phyloP scores from a whole-genome alignment of 192 early-diverging fungal species.

The Linnemannia hyalina region DNA sequence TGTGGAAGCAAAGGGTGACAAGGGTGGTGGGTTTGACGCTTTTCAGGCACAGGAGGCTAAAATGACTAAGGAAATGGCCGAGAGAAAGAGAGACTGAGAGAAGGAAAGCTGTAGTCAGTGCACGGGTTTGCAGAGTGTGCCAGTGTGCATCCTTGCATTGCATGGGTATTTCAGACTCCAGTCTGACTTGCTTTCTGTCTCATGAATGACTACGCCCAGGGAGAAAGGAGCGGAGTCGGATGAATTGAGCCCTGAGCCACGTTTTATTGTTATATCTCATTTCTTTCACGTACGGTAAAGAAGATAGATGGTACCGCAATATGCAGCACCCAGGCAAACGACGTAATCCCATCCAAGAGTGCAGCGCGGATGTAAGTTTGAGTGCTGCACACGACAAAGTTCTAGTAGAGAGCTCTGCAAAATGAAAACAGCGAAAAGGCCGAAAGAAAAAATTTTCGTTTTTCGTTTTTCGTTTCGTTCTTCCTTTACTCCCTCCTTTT shows the following conservation, averaged over 20 bases:
- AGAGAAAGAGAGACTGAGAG: no score
- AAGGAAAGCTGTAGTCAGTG: no score
- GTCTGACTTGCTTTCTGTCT: no score
- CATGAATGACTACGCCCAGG: neutral
- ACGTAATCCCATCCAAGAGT: no score
- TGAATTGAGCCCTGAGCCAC: neutral
- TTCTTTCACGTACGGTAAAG: neutral
- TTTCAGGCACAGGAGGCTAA: neutral
- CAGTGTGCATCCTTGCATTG: no score
- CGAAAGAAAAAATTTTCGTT: conserved; percentile 7
- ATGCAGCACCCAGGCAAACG: no score
- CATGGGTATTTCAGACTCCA: no score
- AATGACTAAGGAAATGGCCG: neutral
- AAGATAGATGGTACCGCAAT: no score
- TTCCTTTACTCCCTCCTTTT: neutral
- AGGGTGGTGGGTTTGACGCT: neutral
- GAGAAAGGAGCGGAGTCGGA: neutral
- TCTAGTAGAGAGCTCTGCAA: neutral
- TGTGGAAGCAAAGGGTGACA: neutral
- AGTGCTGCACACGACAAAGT: neutral
- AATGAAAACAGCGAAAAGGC: conserved; percentile 11
- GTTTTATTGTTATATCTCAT: neutral
- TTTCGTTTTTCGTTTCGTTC: no score
- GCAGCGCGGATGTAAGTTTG: no score
- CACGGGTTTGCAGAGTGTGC: no score